phyloP scores from a whole-genome alignment of 1,284 basidiomycete species.

The Peniophora sp. region DNA sequence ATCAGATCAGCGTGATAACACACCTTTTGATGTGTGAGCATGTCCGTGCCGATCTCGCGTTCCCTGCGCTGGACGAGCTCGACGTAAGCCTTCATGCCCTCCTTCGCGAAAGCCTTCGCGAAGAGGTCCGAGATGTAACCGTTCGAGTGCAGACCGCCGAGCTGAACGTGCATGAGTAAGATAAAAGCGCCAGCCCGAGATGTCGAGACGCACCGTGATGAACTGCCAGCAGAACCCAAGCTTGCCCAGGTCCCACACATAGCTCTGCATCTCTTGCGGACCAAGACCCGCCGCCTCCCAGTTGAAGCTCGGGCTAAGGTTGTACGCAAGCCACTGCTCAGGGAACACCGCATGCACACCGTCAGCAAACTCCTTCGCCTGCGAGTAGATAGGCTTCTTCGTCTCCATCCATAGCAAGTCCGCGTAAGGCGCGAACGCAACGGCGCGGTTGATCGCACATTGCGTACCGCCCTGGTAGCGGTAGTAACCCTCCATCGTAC shows the following conservation, averaged over 20 bases:
- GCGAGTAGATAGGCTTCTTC: slow-evolving; percentile 89
- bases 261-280: slow-evolving; percentile 81
- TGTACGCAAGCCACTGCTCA: slow-evolving; percentile 92
- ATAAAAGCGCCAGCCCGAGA: not conserved
- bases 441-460: slow-evolving; percentile 88
- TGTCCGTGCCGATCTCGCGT: slow-evolving; percentile 85
- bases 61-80: slow-evolving; percentile 82
- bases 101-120: slow-evolving; percentile 79
- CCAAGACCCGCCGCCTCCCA: slow-evolving; percentile 89
- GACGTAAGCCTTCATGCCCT: slow-evolving; percentile 91
- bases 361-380: slow-evolving; percentile 89
- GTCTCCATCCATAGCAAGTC: slow-evolving; percentile 98
- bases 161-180: slow-evolving; percentile 34
- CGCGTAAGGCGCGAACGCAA: slow-evolving; percentile 91
- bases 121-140: slow-evolving; percentile 96
- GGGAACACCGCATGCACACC: slow-evolving; percentile 81
- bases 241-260: slow-evolving; percentile 90
- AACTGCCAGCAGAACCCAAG: slow-evolving; percentile 97
- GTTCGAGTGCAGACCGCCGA: slow-evolving; percentile 94
- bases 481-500: slow-evolving; percentile 95
- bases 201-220: slow-evolving; percentile 70
- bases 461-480: slow-evolving; percentile 95
- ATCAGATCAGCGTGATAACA: slow-evolving; percentile 10
- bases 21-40: slow-evolving; percentile 84
- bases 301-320: slow-evolving; percentile 89